These are phyloP conservation scores for Sinapis alba DNA, from an alignment of 441 rosid genomes.

Conservation along the genomic window DNA sequence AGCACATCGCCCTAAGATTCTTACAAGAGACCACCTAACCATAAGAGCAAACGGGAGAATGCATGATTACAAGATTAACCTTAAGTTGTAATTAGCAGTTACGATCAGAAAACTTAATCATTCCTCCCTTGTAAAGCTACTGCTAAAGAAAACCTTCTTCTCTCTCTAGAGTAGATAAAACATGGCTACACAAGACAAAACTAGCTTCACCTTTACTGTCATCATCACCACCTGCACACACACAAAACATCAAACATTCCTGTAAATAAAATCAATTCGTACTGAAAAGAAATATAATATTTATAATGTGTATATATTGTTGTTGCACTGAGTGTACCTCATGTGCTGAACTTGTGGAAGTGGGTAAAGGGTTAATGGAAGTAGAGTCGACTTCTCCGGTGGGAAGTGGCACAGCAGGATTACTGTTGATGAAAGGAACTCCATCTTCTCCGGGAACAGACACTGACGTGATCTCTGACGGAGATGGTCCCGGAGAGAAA, in stretches of 20 bases:
- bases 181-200: slow-evolving; percentile 30
- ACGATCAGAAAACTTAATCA: slow-evolving; percentile 29
- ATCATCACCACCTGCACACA: slow-evolving; percentile 31
- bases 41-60: slow-evolving; percentile 16
- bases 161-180: slow-evolving; percentile 18
- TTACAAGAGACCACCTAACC: slow-evolving; percentile 21
- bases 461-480: slow-evolving; percentile 41
- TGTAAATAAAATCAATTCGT: neutral
- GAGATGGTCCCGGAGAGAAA: slow-evolving; percentile 59
- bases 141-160: neutral
- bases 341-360: slow-evolving; percentile 47
- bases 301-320: neutral
- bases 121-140: slow-evolving; percentile 9
- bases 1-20: slow-evolving; percentile 30
- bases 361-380: slow-evolving; percentile 68
- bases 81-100: slow-evolving; percentile 22
- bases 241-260: neutral
- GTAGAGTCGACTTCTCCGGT: slow-evolving; percentile 95
- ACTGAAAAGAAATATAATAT: neutral
- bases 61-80: slow-evolving; percentile 33
- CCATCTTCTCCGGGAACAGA: slow-evolving; percentile 65
- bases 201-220: slow-evolving; percentile 32
- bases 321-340: slow-evolving; percentile 28
- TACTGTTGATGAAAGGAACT: slow-evolving; percentile 83
- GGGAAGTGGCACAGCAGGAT: slow-evolving; percentile 94